Evolutionary conservation across 805 yeast genomes (phyloP), one percentile per base, ranked within the genome.

Genomic region (Metschnikowia continentalis): DNA sequence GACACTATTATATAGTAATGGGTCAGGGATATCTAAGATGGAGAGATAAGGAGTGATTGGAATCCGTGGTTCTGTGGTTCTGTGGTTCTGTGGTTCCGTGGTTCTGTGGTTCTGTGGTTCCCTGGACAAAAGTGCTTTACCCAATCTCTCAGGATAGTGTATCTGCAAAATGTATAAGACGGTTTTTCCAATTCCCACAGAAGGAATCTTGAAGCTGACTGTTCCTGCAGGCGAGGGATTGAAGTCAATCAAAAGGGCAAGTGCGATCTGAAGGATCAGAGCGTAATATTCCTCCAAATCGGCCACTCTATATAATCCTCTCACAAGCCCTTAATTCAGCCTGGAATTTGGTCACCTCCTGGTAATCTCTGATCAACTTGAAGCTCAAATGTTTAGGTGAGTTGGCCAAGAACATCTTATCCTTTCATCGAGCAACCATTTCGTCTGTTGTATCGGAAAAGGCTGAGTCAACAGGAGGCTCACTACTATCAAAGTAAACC

Each of bases 101-200:
- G n/a, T n/a, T n/a, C n/a, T n/a, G n/a, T n/a, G n/a, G n/a, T n/a
- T n/a, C n/a, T n/a, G n/a, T n/a, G n/a, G n/a, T n/a, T n/a, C n/a
- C n/a, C n/a, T 92, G 46, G 96, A 88, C 48, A 94, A 76, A 44
- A 91, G 76, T 0, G 97, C 97, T 64, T 85, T 86, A 37, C 99
- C 99, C 53, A 94, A 76, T 61, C 99, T 81, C 67, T 94, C 99
- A 3, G 99, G 99, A 67, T 94, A 94, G 69, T 94, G 99, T 11
- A 96, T 90, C 71, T 94, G 99, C 60, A 94, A 75, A 65, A 94
- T 94, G 67, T 87, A 88, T 58, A 94, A 77, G 32, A 92, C 98
- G 70, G 90, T 96, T 65, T 91, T 85, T 35, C 97, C 97, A 15
- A 83, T 87, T 47, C 86, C 79, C 40, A 92, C 75, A 1, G 96